phyloP scores from a whole-genome alignment of 495 filamentous ascomycete species.

The Penicillium maclennaniae region DNA sequence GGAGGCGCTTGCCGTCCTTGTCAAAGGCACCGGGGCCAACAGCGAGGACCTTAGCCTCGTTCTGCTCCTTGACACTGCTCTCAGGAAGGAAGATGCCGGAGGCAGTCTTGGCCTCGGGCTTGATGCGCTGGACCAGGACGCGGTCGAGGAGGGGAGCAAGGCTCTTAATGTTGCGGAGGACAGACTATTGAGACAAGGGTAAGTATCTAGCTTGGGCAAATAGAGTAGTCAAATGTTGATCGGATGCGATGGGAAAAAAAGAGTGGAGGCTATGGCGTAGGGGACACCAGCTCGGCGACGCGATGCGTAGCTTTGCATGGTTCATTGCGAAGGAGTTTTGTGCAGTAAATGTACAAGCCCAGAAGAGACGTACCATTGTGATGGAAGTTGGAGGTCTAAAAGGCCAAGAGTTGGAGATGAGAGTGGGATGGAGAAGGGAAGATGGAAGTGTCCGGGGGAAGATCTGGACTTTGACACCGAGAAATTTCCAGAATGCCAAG shows the following conservation, averaged over 20 bases:
- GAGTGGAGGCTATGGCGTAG: constrained; percentile 2
- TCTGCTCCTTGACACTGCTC: constrained; percentile 94
- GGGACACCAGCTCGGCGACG: constrained; percentile 1
- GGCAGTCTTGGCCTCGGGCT: constrained; percentile 94
- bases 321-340: neutral
- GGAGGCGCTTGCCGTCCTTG: constrained; percentile 80
- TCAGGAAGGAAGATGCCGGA: constrained; percentile 96
- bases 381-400: constrained; percentile 20
- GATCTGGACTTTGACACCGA: constrained; percentile 37
- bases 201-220: neutral
- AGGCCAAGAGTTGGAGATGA: constrained; percentile 27
- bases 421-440: constrained; percentile 32
- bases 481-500: constrained; percentile 58
- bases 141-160: constrained; percentile 97
- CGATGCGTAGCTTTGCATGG: neutral
- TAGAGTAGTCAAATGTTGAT: neutral
- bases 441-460: constrained; percentile 29
- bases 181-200: constrained; percentile 33
- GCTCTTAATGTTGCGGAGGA: constrained; percentile 92
- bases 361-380: constrained; percentile 24
- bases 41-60: constrained; percentile 92
- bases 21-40: constrained; percentile 85
- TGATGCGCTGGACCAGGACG: constrained; percentile 95
- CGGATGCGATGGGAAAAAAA: constrained; percentile 9
- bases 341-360: constrained; percentile 1